Evolutionary conservation across 768 basidiomycete genomes (phyloP).

Genomic region (Tricholoma matsutake): DNA sequence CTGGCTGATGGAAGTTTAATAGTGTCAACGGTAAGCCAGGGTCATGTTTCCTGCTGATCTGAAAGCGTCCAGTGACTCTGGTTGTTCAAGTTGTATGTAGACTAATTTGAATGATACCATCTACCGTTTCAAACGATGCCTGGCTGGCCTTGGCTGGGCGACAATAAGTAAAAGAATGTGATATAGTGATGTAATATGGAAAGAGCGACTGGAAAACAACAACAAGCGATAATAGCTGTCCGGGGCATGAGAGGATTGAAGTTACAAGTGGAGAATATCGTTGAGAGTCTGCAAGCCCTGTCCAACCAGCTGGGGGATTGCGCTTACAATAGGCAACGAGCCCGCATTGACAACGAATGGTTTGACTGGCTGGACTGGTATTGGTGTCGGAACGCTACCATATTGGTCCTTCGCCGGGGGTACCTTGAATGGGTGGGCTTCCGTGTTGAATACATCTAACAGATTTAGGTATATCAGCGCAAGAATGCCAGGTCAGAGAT

Average conservation of each 20-base stretch:
- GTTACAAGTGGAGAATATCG: neutral
- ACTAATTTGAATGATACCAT: too few species aligned
- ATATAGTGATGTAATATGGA: neutral
- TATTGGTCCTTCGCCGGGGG: conserved; percentile 38
- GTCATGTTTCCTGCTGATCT: too few species aligned
- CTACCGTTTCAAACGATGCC: neutral
- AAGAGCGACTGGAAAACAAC: neutral
- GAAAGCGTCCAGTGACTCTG: too few species aligned
- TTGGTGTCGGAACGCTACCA: conserved; percentile 21
- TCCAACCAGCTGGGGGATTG: conserved; percentile 7
- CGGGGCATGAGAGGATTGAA: neutral
- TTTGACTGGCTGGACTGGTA: conserved; percentile 1
- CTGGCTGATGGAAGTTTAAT: too few species aligned
- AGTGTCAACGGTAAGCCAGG: too few species aligned
- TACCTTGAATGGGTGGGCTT: conserved; percentile 63
- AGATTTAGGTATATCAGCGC: neutral
- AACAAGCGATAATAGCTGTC: neutral
- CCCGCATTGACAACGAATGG: conserved; percentile 11
- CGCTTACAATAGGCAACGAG: conserved; percentile 24
- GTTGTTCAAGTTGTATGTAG: too few species aligned
- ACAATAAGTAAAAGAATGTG: neutral
- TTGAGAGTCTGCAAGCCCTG: neutral
- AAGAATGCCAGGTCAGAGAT: neutral
- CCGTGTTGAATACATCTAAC: conserved; percentile 66
- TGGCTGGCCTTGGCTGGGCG: too few species aligned